phyloP scores from a whole-genome alignment of 2,329 filamentous ascomycete species.

The Diaporthe ilicicola region DNA sequence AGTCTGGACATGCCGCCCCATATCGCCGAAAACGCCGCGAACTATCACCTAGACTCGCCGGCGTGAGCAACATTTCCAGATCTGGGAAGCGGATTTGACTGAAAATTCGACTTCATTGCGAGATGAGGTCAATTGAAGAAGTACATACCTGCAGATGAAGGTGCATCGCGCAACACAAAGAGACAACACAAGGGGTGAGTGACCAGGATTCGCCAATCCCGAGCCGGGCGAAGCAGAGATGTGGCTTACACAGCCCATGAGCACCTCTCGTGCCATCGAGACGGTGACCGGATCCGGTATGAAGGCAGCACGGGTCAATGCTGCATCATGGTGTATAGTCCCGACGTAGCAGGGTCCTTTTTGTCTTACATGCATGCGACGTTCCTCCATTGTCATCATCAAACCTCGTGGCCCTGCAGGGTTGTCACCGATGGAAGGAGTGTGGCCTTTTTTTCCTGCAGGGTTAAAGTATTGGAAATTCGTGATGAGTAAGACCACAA shows the following conservation, averaged over 20 bases:
- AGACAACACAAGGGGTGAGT: not conserved
- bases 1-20: not conserved
- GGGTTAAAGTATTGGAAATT: not conserved
- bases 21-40: conserved; percentile 15
- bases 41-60: conserved; percentile 9
- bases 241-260: conserved; percentile 21
- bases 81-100: not conserved
- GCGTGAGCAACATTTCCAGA: not conserved
- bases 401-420: conserved; percentile 12
- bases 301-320: conserved; percentile 2
- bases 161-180: not conserved
- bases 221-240: conserved; percentile 2
- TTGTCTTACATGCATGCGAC: not conserved
- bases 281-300: conserved; percentile 14
- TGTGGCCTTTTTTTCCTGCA: conserved; percentile 3
- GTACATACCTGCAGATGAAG: not conserved
- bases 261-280: not conserved
- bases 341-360: not conserved
- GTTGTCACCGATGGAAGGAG: not conserved
- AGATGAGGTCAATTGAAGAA: not conserved
- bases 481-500: conserved; percentile 17
- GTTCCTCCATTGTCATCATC: not conserved
- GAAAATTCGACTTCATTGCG: not conserved
- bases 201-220: not conserved
- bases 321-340: not conserved